Evolutionary conservation across 257 asterid species (phyloP), one percentile per base, ranked within the genome.

Genomic region (Buddleja alternifolia): DNA sequence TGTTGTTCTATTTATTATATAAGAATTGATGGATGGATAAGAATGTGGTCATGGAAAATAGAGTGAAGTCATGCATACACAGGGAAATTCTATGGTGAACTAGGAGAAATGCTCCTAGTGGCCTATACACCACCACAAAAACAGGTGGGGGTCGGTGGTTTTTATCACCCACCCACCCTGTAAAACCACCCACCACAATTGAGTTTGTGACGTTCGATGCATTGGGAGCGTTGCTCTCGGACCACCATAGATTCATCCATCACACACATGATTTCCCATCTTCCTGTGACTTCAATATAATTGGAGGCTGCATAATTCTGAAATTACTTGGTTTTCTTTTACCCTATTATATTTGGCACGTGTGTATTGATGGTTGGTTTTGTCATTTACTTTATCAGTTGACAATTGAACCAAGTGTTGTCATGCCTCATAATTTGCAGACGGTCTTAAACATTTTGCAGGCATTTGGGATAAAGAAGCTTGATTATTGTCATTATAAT

Each of bases 1-100:
- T 10, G 7, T 44, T 16, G 45, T 24, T n/a, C n/a, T n/a, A n/a
- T 8, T 10, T 48, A 10, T 45, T 32, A 23, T 44, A 8, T 54
- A 59, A 41, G 36, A 4, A 0, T 10, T 15, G 41, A 24, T 39
- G 7, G 44, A 7, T 47, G 7, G 44, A 7, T 47, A 57, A 45
- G 58, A 61, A 68, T 29, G 8, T 47, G 66, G 37, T 40, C 37
- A 54, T 39, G 58, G n/a, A n/a, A n/a, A n/a, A 63, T 41, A 44
- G 15, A 47, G 54, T 32, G 66, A 56, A 29, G 34, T 29, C 34
- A 5, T 29, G 5, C 3, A 29, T 5, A 29, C 34, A 29, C 5
- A n/a, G n/a, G n/a, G n/a, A n/a, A n/a, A n/a, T 5, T 29, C 34
- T 29, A 29, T 29, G 34, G 34, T 5, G 34, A 29, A n/a, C n/a